Evolutionary conservation across 1,284 basidiomycete species (phyloP).

Genomic region (Leccinum solheimii): DNA sequence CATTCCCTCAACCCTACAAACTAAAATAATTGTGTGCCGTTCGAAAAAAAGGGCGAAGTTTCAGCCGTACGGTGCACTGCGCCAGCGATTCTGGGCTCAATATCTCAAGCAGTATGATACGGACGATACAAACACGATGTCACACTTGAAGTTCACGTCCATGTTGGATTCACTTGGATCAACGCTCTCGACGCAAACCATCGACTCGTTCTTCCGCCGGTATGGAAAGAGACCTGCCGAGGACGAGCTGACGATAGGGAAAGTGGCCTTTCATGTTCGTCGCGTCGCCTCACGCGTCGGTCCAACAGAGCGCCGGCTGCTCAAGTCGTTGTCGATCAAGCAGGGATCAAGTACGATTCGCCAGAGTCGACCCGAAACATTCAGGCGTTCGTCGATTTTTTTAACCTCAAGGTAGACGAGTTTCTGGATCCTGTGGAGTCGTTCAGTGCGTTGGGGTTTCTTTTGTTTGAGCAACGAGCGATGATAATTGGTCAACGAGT

Average conservation of each 20-base stretch:
- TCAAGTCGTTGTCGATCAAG: constrained; percentile 91
- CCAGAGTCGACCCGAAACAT: constrained; percentile 87
- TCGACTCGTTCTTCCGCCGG: too few species aligned
- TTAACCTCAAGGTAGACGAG: constrained; percentile 83
- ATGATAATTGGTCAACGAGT: constrained; percentile 53
- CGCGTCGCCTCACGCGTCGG: constrained; percentile 25
- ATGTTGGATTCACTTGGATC: too few species aligned
- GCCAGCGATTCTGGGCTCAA: constrained; percentile 90
- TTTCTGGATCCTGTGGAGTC: constrained; percentile 80
- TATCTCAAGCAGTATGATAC: constrained; percentile 91
- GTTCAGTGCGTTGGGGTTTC: constrained; percentile 60
- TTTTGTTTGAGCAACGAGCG: not conserved
- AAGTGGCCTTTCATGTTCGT: constrained; percentile 22
- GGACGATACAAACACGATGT: constrained; percentile 80
- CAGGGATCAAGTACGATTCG: constrained; percentile 93
- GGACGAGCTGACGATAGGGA: constrained; percentile 45
- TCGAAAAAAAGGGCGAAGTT: constrained; percentile 74
- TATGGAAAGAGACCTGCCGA: too few species aligned
- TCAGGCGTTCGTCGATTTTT: constrained; percentile 86
- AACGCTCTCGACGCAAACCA: too few species aligned
- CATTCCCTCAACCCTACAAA: too few species aligned
- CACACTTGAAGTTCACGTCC: constrained; percentile 84
- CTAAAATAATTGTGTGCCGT: not conserved
- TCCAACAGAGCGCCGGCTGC: constrained; percentile 57
- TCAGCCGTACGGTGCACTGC: constrained; percentile 89